phyloP scores from a whole-genome alignment of 2,329 filamentous ascomycete genomes.

The Stagonosporopsis vannaccii region DNA sequence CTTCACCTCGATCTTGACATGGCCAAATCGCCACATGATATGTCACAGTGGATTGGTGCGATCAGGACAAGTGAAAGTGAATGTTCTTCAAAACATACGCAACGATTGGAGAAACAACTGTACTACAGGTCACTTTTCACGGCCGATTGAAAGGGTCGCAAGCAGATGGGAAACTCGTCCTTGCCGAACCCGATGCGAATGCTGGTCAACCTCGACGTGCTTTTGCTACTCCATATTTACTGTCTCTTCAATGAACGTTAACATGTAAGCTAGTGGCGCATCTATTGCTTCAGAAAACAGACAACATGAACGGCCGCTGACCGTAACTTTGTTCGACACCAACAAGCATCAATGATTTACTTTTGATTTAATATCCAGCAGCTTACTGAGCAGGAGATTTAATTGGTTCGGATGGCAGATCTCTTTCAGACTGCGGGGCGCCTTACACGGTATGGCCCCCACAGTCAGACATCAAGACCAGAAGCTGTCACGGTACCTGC shows the following conservation, averaged over 20 bases:
- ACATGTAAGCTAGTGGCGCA: not conserved
- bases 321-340: too few relatives aligned
- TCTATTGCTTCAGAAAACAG: not conserved
- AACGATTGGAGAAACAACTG: not conserved
- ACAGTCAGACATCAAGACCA: not conserved
- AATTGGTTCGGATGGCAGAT: not conserved
- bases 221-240: not conserved
- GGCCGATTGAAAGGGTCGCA: not conserved
- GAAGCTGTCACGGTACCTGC: not conserved
- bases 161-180: not conserved
- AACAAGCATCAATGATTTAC: too few relatives aligned
- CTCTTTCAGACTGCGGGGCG: not conserved
- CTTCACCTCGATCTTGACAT: constrained; percentile 1
- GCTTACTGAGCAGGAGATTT: too few relatives aligned
- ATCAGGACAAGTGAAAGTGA: not conserved
- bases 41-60: too few relatives aligned
- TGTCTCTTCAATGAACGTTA: not conserved
- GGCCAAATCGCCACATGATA: not conserved
- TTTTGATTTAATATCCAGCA: too few relatives aligned
- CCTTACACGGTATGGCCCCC: not conserved
- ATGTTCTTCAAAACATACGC: not conserved
- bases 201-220: not conserved
- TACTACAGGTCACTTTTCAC: not conserved
- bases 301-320: too few relatives aligned
- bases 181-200: too few relatives aligned